Conservation (phyloP, 2,329 filamentous ascomycete species). For the Blastomyces gilchristii region DNA sequence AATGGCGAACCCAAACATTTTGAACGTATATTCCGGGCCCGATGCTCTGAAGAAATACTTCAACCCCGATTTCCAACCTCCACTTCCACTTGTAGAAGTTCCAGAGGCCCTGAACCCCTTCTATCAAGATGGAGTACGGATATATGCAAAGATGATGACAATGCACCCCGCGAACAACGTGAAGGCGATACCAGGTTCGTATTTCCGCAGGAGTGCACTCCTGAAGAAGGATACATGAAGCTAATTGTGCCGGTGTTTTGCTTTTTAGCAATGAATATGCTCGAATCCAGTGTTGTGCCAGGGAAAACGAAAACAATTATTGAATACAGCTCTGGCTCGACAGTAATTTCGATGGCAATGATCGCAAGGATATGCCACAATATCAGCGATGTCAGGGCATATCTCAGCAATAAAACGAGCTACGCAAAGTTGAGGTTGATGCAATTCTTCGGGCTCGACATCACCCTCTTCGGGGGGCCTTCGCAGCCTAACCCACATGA, state of each 20-base stretch:
- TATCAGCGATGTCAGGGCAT: slow-evolving; percentile 45
- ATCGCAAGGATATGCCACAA: slow-evolving; percentile 44
- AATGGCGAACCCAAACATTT: slow-evolving; percentile 25
- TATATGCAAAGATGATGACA: slow-evolving; percentile 58
- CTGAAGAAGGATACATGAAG: not conserved
- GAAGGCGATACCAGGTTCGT: slow-evolving; percentile 46
- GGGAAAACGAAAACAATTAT: slow-evolving; percentile 44
- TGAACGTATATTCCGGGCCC: slow-evolving; percentile 50
- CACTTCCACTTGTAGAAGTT: slow-evolving; percentile 52
- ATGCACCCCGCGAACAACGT: slow-evolving; percentile 56
- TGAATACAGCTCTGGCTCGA: slow-evolving; percentile 54
- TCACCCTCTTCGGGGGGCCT: slow-evolving; percentile 49
- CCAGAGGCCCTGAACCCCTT: slow-evolving; percentile 49
- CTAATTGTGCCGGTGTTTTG: not conserved
- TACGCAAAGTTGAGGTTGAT: slow-evolving; percentile 45
- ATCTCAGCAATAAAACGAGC: slow-evolving; percentile 50
- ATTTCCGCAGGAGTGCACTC: not conserved
- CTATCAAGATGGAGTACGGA: slow-evolving; percentile 47
- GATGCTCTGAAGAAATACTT: slow-evolving; percentile 50
- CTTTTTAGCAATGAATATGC: slow-evolving; percentile 41
- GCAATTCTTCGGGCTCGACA: slow-evolving; percentile 48
- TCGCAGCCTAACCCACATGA: slow-evolving; percentile 49
- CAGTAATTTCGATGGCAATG: slow-evolving; percentile 51
- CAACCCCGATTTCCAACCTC: slow-evolving; percentile 48
- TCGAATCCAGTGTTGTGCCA: slow-evolving; percentile 35